Evolutionary conservation across 352 stramenopile species (phyloP).

Genomic region (Phytophthora chlamydospora): DNA sequence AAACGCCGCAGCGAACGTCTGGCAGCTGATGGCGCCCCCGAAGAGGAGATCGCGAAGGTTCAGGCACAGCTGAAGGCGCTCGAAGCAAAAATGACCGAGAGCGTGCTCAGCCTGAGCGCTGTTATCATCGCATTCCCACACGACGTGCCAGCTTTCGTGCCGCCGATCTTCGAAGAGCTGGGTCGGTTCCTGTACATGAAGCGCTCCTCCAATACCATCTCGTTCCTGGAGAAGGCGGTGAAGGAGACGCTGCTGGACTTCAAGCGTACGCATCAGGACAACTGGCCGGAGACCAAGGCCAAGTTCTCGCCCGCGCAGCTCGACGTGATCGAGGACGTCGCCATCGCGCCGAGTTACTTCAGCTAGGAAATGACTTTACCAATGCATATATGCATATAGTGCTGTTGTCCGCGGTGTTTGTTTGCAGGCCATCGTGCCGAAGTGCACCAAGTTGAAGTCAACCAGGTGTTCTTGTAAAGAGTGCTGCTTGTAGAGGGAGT

Average conservation of each 20-base stretch:
- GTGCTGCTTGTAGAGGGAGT: constrained; percentile 25
- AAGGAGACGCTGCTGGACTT: constrained; percentile 87
- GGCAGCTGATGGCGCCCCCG: constrained; percentile 31
- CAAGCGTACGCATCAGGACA: constrained; percentile 85
- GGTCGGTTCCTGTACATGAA: constrained; percentile 76
- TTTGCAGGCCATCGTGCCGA: too few species aligned
- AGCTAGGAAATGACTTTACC: constrained; percentile 11
- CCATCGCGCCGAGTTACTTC: constrained; percentile 83
- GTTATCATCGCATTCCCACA: constrained; percentile 82
- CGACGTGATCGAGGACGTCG: constrained; percentile 76
- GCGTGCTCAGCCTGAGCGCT: constrained; percentile 71
- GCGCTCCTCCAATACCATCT: constrained; percentile 55
- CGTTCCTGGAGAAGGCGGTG: constrained; percentile 72
- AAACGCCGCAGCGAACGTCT: constrained; percentile 58
- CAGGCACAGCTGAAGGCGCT: constrained; percentile 49
- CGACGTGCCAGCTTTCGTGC: constrained; percentile 70
- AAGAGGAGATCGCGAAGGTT: constrained; percentile 43
- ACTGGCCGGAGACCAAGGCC: constrained; percentile 78
- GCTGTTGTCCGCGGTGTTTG: constrained; percentile 6
- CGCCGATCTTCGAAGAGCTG: constrained; percentile 76
- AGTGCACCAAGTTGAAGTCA: too few species aligned
- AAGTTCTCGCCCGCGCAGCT: constrained; percentile 66
- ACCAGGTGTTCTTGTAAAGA: too few species aligned
- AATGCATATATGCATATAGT: constrained; percentile 2
- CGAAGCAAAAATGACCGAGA: constrained; percentile 64